These are phyloP conservation scores for Diversispora epigaea DNA, from an alignment of 192 early-diverging fungal species.

Conservation along the genomic window DNA sequence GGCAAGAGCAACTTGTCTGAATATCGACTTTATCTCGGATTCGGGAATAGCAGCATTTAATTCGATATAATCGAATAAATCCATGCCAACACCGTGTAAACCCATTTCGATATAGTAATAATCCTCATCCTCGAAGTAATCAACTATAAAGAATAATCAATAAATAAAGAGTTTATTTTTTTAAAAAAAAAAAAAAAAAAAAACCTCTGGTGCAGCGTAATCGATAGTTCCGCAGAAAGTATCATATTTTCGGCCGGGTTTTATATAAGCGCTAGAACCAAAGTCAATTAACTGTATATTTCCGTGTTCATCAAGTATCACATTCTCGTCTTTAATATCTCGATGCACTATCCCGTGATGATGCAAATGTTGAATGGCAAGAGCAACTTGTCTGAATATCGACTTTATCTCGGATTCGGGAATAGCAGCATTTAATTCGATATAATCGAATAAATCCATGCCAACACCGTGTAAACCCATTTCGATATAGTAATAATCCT, in stretches of 20 bases:
- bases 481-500: conserved; percentile 67
- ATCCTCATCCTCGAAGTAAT: conserved; percentile 74
- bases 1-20: conserved; percentile 57
- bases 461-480: conserved; percentile 60
- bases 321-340: conserved; percentile 91
- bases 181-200: not conserved
- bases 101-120: conserved; percentile 70
- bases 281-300: conserved; percentile 81
- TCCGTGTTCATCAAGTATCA: conserved; percentile 62
- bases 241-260: conserved; percentile 56
- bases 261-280: conserved; percentile 67
- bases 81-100: conserved; percentile 57
- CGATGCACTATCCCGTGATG: conserved; percentile 69
- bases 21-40: conserved; percentile 55
- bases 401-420: conserved; percentile 51
- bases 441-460: conserved; percentile 70
- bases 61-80: conserved; percentile 73
- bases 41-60: conserved; percentile 55
- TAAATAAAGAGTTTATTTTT: conserved; percentile 27
- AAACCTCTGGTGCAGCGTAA: conserved; percentile 74
- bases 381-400: conserved; percentile 60
- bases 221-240: conserved; percentile 74
- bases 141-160: conserved; percentile 46
- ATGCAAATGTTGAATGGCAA: conserved; percentile 62
- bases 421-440: conserved; percentile 61